These are phyloP conservation scores for Penicillium sp. DNA, from an alignment of 2,329 filamentous ascomycete genomes.

Conservation along the genomic window DNA sequence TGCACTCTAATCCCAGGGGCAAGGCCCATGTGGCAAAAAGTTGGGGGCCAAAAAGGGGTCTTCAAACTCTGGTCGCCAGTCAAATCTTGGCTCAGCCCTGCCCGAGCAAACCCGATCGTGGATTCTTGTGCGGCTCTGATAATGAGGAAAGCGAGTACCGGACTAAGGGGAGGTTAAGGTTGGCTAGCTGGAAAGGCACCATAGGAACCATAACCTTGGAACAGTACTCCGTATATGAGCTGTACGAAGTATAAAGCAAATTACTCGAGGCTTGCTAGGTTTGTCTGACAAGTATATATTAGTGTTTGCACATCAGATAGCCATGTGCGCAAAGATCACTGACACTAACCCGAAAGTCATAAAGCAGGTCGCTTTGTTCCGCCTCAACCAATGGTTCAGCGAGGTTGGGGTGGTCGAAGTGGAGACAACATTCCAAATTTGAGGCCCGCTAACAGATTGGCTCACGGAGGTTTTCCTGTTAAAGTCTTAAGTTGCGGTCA, in stretches of 20 bases:
- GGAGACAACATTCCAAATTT: conserved; percentile 14
- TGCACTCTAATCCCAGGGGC: not conserved
- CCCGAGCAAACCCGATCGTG: not conserved
- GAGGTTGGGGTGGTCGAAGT: not conserved
- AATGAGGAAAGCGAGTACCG: not conserved
- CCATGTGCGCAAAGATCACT: not conserved
- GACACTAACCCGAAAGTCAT: conserved; percentile 2
- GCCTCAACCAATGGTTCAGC: conserved; percentile 5
- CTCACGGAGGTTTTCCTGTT: conserved; percentile 15
- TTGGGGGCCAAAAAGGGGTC: conserved; percentile 2
- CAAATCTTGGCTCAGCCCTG: conserved; percentile 10
- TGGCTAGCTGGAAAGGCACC: not conserved
- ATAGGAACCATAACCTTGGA: not conserved
- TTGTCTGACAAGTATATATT: not conserved
- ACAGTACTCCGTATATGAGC: too few relatives aligned
- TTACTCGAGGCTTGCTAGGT: not conserved
- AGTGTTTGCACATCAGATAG: conserved; percentile 3
- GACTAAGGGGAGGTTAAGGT: not conserved
- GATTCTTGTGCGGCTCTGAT: not conserved
- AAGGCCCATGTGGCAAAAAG: not conserved
- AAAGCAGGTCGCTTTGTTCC: conserved; percentile 15
- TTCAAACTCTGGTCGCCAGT: not conserved
- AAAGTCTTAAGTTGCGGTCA: conserved; percentile 22
- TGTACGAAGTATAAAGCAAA: not conserved
- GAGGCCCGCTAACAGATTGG: conserved; percentile 14